Evolutionary conservation across 169 alveolate genomes (phyloP), one percentile per base, ranked within the genome.

Genomic region (Plasmodium vinckei): DNA sequence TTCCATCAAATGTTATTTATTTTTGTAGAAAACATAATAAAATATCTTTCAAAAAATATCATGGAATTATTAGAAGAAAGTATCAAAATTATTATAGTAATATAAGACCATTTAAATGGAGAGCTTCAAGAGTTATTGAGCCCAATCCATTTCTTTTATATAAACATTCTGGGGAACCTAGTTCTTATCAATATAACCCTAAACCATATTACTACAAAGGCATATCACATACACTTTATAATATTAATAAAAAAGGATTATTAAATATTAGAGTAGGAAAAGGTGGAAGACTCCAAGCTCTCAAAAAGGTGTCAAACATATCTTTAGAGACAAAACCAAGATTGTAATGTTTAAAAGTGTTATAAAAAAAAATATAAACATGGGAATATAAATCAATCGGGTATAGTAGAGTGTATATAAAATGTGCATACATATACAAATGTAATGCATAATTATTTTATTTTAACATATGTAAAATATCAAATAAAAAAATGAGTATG

Each of bases 51-150:
- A 86, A 53, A 86, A 86, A 86, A 71, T 86, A 86, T 70, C 91
- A 86, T 86, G 91, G 91, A n/a, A 86, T 86, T 44, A 86, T 86
- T 39, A 63, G 91, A 64, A 72, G 91, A 46, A 86, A 70, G 49
- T 51, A 57, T 70, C 68, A 63, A 70, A 70, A 86, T 86, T 86
- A 86, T 59, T 86, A 86, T 61, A 86, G 91, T 60, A 86, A 86
- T 71, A 86, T 86, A 49, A 86, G 91, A 63, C 91, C 91, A 19
- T 86, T 86, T 13, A 86, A 86, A 70, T 86, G 91, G 91, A 56
- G 91, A 69, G 91, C 91, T 6, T 86, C 91, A 15, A 69, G 91
- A 73, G 91, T 86, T 59, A 42, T 86, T 44, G 91, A 86, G 25
- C 91, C 91, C n/a, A 59, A 86, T 68, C 87, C 91, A 46, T 86